Evolutionary conservation across 163 green algal species (phyloP).

Genomic region (Trebouxia gelatinosa): DNA sequence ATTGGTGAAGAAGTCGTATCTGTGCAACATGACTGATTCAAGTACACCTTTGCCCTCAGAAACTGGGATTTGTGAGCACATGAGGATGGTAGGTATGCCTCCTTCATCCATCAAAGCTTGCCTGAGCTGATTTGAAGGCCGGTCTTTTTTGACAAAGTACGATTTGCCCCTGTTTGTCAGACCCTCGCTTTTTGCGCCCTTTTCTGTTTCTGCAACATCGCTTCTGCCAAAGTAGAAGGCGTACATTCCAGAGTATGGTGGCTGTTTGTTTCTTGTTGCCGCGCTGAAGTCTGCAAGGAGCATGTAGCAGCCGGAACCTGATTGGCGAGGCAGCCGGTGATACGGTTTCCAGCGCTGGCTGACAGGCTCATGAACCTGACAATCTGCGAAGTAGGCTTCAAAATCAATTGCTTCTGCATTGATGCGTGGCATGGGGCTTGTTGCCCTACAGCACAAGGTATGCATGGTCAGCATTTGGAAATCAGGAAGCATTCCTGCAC

Average conservation of each 20-base stretch:
- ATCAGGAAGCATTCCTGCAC: no score
- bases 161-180: neutral
- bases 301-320: neutral
- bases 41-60: neutral
- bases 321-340: neutral
- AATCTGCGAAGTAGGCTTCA: neutral
- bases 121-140: neutral
- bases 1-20: neutral
- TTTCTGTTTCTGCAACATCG: no score
- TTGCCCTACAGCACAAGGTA: no score
- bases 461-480: no score
- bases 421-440: no score
- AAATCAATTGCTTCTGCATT: neutral
- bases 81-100: neutral
- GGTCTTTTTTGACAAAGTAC: neutral
- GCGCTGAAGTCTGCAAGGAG: constrained; percentile 1
- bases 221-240: constrained; percentile 13
- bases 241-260: neutral
- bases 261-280: neutral
- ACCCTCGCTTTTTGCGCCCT: no score
- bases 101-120: neutral
- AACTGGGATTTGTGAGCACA: neutral
- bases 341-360: neutral
- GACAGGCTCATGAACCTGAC: neutral
- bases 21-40: neutral